Base-by-base conservation (phyloP, 2,329 filamentous ascomycete species). In the Ophiostoma pallidulum region DNA sequence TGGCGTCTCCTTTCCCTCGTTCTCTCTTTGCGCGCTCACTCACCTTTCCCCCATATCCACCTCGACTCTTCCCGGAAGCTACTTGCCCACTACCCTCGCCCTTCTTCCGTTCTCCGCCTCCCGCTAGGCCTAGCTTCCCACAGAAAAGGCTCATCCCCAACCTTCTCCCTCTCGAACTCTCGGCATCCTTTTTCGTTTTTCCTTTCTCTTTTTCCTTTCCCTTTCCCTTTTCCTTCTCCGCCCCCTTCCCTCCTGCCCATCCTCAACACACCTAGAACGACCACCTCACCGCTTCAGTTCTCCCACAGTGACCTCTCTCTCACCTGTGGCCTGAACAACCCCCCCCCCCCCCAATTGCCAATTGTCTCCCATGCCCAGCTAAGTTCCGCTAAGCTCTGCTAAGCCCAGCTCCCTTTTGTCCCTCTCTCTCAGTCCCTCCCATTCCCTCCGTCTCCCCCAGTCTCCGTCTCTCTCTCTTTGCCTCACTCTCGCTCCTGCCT, bases 121-220 rank as follows among this genome's bases (percentile, higher is more conserved):
- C 42, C 42, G 42, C 42, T 45, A 45, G 42, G 24, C 42, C 42
- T 45, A 45, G 42, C 42, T 44, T 9, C 29, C 41, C 20, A 43
- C 13, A 29, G 24, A 18, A 8, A 8, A 31, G 28, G 19, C 31
- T 33, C 18, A 18, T 18, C 18, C 29, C 41, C 31, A 45, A 33
- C 24, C 41, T 24, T 45, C 32, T 33, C 8, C 22, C 14, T 24
- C 13, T 29, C 22, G 41, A 24, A 44, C 31, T 29, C 26, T 31
- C 33, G 26, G 19, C 31, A 8, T 26, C 36, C 26, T 32, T 38
- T 31, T 28, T 44, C 35, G n/a, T n/a, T 32, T 38, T 14, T 26
- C n/a, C n/a, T 14, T 7, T 39, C 19, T 14, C 37, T 41, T 37
- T 31, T 10, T 20, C 40, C 14, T 8, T 28, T 24, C 31, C 41